A percentile compares a stretch with the other conserved stretches of the same genome.
phyloP scores from a whole-genome alignment of 2,329 filamentous ascomycete species.

The Corynespora cassiicola region DNA sequence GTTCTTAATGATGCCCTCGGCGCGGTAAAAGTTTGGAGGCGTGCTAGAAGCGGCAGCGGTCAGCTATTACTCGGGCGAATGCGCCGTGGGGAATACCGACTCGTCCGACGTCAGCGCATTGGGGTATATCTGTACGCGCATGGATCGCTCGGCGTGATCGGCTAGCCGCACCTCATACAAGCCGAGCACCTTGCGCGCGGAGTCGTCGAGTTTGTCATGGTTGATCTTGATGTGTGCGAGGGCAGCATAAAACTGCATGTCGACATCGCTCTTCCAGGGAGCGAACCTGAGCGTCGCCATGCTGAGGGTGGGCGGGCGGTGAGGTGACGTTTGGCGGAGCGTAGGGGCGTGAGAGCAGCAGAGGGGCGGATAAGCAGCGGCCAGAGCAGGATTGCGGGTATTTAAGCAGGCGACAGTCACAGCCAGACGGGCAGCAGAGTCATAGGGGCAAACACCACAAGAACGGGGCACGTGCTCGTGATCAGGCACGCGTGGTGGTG shows the following conservation, averaged over 20 bases:
- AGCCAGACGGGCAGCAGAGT: conserved; percentile 19
- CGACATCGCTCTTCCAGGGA: conserved; percentile 91
- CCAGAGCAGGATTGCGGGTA: too few species aligned
- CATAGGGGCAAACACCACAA: conserved; percentile 23
- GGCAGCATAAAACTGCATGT: conserved; percentile 91
- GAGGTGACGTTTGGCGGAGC: too few species aligned
- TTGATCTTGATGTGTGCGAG: conserved; percentile 95
- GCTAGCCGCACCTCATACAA: conserved; percentile 83
- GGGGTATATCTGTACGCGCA: conserved; percentile 88
- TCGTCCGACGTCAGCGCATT: conserved; percentile 83
- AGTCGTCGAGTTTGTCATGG: conserved; percentile 95
- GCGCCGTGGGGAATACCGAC: conserved; percentile 60
- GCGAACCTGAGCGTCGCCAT: conserved; percentile 72
- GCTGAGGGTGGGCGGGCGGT: conserved; percentile 10
- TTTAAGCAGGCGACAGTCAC: conserved; percentile 3
- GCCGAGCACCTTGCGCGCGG: conserved; percentile 83
- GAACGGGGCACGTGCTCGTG: conserved; percentile 25
- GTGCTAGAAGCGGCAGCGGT: conserved; percentile 21
- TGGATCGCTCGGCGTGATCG: conserved; percentile 76
- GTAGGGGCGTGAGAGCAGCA: too few species aligned
- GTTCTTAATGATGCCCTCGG: conserved; percentile 94
- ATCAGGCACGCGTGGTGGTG: conserved; percentile 30
- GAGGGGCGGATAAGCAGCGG: too few species aligned
- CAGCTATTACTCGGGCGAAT: conserved; percentile 8
- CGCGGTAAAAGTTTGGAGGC: conserved; percentile 67